Evolutionary conservation across 2,329 filamentous ascomycete genomes (phyloP).

Genomic region (Cordyceps javanica): DNA sequence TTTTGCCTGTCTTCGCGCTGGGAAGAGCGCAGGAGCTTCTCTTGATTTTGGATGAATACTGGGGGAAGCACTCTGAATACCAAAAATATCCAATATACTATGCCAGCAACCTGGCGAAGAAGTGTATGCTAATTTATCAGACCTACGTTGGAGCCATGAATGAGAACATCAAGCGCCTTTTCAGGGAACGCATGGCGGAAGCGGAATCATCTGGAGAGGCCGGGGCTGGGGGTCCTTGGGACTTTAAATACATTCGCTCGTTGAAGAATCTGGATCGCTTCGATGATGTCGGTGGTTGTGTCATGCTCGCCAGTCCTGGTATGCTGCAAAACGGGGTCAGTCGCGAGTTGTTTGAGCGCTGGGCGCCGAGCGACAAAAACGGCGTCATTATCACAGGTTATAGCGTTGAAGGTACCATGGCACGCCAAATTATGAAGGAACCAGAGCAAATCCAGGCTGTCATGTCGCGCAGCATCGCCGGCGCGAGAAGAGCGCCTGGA

Average conservation of each 20-base stretch:
- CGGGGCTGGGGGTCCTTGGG: conserved; percentile 84
- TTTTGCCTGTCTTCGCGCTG: conserved; percentile 93
- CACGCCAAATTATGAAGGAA: conserved; percentile 89
- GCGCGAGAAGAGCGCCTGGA: conserved; percentile 54
- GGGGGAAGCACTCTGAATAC: conserved; percentile 80
- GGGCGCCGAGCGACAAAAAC: conserved; percentile 94
- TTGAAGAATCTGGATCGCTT: conserved; percentile 92
- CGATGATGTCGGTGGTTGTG: conserved; percentile 89
- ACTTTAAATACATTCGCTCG: conserved; percentile 90
- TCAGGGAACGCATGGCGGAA: conserved; percentile 85
- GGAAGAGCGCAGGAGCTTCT: conserved; percentile 91
- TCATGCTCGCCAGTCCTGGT: conserved; percentile 95
- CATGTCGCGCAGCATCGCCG: conserved; percentile 68
- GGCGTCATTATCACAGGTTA: conserved; percentile 99
- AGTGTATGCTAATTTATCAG: conserved; percentile 98
- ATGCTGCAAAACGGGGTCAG: conserved; percentile 98
- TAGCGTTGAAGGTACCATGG: conserved; percentile 98
- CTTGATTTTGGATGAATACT: conserved; percentile 94
- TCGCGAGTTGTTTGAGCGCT: conserved; percentile 84
- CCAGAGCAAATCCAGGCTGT: conserved; percentile 92
- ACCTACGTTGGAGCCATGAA: conserved; percentile 99
- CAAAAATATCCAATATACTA: conserved; percentile 96
- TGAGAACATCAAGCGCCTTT: conserved; percentile 96
- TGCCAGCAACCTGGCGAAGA: conserved; percentile 86
- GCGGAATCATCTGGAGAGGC: conserved; percentile 74